Base-by-base conservation (phyloP, 176 grass and related monocot species). In the Bonia amplexicaulis region DNA sequence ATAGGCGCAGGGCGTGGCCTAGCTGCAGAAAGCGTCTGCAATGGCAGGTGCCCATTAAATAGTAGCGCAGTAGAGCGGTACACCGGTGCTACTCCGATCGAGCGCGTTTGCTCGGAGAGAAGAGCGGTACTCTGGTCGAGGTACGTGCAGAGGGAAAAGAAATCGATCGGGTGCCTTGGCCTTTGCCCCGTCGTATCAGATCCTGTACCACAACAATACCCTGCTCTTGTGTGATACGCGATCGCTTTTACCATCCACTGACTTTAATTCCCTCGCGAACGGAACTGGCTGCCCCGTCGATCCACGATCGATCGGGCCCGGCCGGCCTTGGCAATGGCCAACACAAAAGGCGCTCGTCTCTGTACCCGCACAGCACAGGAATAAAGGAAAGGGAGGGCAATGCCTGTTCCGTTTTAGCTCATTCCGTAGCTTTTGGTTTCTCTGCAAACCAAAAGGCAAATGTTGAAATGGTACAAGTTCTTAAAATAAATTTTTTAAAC, bases 291-390 rank as follows among this genome's bases (percentile, higher is more conserved):
- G 17, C 65, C 16, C 35, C 20, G 25, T 20, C 20, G 20, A 29
- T 6, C 12, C 23, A 27, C 42, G 13, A 12, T 48, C 12, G 44
- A 29, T 29, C 3, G 70, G 22, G 10, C 9, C 55, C 55, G 44
- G 46, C 45, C 69, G 19, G 66, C 16, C 66, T 69, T n/a, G 73
- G 6, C 74, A 5, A 0, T 17, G 49, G 16, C 49, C 44, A 61
- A 39, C 37, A 52, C 80, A 72, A 72, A 60, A 33, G 68, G 69
- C 17, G 52, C 52, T 22, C 45, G 37, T 57, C 73, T 11, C 70
- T 64, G 69, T 74, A 23, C 40, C 60, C 31, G 47, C 73, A 31
- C 73, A 85, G 48, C 62, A 39, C 83, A 22, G 74, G 54, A 71
- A 79, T 40, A 79, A 85, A 71, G 40, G 6, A 25, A 46, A 59